Evolutionary conservation across 2,329 filamentous ascomycete species (phyloP).

Genomic region (Metarhizium album): DNA sequence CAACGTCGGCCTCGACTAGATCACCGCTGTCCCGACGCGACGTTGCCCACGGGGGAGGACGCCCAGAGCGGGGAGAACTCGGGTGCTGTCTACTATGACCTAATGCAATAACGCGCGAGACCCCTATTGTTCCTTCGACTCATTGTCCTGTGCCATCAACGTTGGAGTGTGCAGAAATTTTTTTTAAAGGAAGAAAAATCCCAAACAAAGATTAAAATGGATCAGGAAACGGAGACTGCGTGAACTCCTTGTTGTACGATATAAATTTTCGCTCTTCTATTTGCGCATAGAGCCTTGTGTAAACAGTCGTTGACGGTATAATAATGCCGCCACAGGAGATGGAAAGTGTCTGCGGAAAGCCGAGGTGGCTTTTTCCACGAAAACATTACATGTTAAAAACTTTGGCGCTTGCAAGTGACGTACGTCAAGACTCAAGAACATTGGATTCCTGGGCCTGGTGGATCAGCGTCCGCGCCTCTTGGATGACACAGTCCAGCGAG

Average conservation of each 20-base stretch:
- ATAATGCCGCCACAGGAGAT: constrained; percentile 17
- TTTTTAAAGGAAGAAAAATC: background rate
- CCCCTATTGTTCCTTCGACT: background rate
- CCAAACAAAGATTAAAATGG: background rate
- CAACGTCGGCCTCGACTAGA: constrained; percentile 44
- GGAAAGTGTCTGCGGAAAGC: constrained; percentile 19
- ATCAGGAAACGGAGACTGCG: background rate
- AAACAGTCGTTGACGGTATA: constrained; percentile 26
- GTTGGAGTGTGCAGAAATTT: background rate
- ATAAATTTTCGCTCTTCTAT: constrained; percentile 24
- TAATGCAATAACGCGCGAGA: background rate
- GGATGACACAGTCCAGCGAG: background rate
- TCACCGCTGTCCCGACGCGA: background rate
- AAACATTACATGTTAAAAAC: constrained; percentile 17
- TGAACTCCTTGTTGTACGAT: constrained; percentile 25
- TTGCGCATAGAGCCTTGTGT: constrained; percentile 30
- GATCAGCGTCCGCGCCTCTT: background rate
- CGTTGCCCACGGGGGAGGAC: background rate
- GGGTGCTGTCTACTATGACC: background rate
- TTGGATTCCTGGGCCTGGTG: background rate
- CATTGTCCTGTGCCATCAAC: background rate
- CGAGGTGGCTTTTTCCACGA: constrained; percentile 16
- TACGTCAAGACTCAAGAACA: background rate
- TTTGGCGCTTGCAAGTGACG: background rate
- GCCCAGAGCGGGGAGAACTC: background rate